These are phyloP conservation scores for Dittrichia graveolens DNA, from an alignment of 129 eudicot genomes.

Conservation along the genomic window DNA sequence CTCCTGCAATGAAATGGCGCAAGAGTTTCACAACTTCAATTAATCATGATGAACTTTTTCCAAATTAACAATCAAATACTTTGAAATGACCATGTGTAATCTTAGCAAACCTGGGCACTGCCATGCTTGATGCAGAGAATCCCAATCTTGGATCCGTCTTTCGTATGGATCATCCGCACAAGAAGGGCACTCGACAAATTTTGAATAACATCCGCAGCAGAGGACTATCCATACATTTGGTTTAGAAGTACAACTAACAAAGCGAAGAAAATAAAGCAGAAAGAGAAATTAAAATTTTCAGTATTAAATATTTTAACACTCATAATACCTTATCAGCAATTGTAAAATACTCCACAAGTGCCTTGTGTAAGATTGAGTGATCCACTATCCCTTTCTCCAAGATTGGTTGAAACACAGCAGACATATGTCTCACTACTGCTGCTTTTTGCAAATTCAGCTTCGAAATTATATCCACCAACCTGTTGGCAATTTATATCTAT, in stretches of 20 bases:
- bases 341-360: conserved; percentile 65
- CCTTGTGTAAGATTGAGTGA: conserved; percentile 82
- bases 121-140: conserved; percentile 87
- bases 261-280: background rate
- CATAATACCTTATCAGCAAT: conserved; percentile 78
- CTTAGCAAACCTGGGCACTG: conserved; percentile 74
- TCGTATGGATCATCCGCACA: conserved; percentile 81
- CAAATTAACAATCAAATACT: background rate
- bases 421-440: conserved; percentile 84
- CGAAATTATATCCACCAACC: conserved; percentile 79
- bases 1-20: conserved; percentile 47
- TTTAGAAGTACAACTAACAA: conserved; percentile 23
- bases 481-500: conserved; percentile 25
- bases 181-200: conserved; percentile 77
- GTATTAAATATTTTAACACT: background rate
- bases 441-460: conserved; percentile 74
- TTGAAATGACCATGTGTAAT: background rate
- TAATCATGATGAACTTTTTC: background rate
- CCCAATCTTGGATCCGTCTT: conserved; percentile 79
- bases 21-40: background rate
- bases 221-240: conserved; percentile 49
- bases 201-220: conserved; percentile 87
- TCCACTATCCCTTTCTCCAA: conserved; percentile 93
- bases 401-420: conserved; percentile 73
- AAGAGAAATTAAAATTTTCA: background rate